Evolutionary conservation across 1,284 basidiomycete species (phyloP), one percentile per base, ranked within the genome.

Genomic region (Boletus semigastroideus): DNA sequence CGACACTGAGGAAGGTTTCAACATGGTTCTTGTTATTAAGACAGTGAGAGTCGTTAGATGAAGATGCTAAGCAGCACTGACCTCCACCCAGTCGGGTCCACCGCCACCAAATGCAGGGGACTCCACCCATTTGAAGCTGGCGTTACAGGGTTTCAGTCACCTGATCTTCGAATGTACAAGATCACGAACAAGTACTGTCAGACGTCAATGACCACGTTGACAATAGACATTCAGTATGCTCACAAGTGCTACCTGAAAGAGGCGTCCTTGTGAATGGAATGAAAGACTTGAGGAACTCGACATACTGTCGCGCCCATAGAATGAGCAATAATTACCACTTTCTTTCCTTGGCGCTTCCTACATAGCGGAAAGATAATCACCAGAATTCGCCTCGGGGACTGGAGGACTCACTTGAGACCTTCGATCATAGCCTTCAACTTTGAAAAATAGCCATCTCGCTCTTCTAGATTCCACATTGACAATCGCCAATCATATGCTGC

Each of bases 41-140:
- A 49, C 22, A 36, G 42, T 19, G 14, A 51, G 22, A 51, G 45
- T 36, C 22, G 37, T 40, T 9, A 16, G 16, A 42, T 10, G 2
- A 42, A 16, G 4, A 9, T 34, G 33, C 2, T 1, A 19, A n/a
- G 4, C 30, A 12, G n/a, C 14, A 42, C 53, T 42, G 53, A 89
- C 89, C 76, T 98, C 95, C 16, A 97, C 92, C 97, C 97, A 99
- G 30, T 82, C 75, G 2, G 85, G 74, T 1, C 96, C 97, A 16
- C 94, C 96, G 4, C 84, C 83, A 5, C 96, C 96, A 60, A 89
- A 89, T 43, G 77, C 71, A 17, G 88, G 82, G 0, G 92, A 88
- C 71, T 99, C 97, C 0, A 97, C 94, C 97, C 96, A 98, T 76
- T 98, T 98, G 63, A 94, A 79, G 67, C 91, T 94, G 54, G 7